Evolutionary conservation across 768 basidiomycete genomes (phyloP), one percentile per base, ranked within the genome.

Genomic region (Pholiota microspora): DNA sequence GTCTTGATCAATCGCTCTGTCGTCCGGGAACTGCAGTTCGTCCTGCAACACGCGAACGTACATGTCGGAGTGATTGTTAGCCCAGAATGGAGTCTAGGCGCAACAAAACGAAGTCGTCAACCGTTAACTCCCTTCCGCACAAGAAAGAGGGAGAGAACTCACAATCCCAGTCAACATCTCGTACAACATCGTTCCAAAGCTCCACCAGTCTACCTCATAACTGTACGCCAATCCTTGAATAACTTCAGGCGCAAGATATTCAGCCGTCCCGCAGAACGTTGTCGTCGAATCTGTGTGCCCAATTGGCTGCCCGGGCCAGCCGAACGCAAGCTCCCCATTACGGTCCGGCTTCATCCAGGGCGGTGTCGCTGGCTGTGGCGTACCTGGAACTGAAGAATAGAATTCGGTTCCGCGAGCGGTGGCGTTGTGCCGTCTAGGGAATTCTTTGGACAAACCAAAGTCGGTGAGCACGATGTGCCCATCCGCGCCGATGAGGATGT

Each of bases 171-270:
- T 91, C 71, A 98, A 74, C 89, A 97, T 96, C 76, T 98, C 96
- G 68, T 92, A 94, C 56, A 98, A 73, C 90, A 98, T 96, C 58
- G 96, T 98, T 31, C 96, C 96, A 64, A 96, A 89, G 60, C 89
- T 92, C 95, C 94, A 99, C 92, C 94, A 96, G 68, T 98, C 96
- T 18, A 96, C 93, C 61, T 94, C 92, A 64, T 94, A 98, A 59
- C 88, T 87, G 67, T 98, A 96, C 16, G 86, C 81, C 62, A 89
- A 69, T 1, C 94, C 92, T 64, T 93, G 90, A 61, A 98, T 93
- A 42, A 98, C 94, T 72, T 99, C 96, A 0, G 97, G 97, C 10
- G 97, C 94, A 6, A 97, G 82, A 62, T 97, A 97, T 71, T 96
- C 94, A 2, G 94, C 94, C n/a, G 94, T 96, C 8, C 94, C 94